These are phyloP conservation scores for Saraca asoca DNA, from an alignment of 331 rosid species.

Conservation along the genomic window DNA sequence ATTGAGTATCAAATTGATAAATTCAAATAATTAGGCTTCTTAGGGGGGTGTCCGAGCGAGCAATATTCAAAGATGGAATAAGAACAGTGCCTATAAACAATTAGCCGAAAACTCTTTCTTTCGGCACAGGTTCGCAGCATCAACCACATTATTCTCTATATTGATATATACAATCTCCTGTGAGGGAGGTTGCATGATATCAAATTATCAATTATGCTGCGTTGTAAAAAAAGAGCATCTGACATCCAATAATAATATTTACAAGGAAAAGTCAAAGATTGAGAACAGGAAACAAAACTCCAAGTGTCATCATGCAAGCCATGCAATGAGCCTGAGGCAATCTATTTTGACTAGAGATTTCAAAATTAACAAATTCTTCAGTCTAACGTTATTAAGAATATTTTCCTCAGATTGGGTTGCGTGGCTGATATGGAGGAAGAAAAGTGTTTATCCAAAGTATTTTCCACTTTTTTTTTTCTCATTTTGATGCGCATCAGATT, in stretches of 20 bases:
- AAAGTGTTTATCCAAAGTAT: conserved; percentile 54
- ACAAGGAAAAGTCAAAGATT: conserved; percentile 33
- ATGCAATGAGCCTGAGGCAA: too few relatives aligned
- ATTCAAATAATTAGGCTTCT: conserved; percentile 30
- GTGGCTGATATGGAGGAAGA: conserved; percentile 61
- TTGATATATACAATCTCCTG: conserved; percentile 27
- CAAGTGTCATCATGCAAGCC: too few relatives aligned
- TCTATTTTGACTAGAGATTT: too few relatives aligned
- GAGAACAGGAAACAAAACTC: neutral
- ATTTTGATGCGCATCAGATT: conserved; percentile 52
- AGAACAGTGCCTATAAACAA: conserved; percentile 39
- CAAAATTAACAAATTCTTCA: neutral
- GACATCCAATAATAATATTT: conserved; percentile 25
- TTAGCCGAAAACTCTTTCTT: conserved; percentile 41
- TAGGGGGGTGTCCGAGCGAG: conserved; percentile 37
- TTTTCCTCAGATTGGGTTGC: conserved; percentile 21
- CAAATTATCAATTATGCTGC: conserved; percentile 6
- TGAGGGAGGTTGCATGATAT: conserved; percentile 27
- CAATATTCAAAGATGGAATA: conserved; percentile 47
- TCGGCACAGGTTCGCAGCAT: conserved; percentile 53
- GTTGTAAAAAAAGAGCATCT: conserved; percentile 32
- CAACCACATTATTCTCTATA: conserved; percentile 34
- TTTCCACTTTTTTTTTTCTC: conserved; percentile 33
- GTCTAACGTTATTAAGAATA: too few relatives aligned
- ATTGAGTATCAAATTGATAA: conserved; percentile 51